Evolutionary conservation across 176 grass and related monocot species (phyloP), one percentile per base, ranked within the genome.

Genomic region (Aegilops tauschii): DNA sequence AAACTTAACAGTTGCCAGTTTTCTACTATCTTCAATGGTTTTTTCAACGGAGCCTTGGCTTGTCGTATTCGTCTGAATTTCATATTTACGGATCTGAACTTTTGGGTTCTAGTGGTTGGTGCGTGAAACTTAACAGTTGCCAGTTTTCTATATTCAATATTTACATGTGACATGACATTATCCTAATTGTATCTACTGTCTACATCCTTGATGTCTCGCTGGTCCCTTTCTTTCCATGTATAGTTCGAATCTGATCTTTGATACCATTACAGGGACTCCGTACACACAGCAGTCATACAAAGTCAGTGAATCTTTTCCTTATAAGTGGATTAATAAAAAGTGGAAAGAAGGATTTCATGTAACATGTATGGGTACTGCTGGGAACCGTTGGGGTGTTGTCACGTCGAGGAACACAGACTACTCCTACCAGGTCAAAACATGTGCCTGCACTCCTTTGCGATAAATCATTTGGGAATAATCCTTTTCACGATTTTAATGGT

Each of bases 331-430:
- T 35, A 97, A 90, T 77, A 94, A 90, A 81, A 97, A 94, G 21
- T 97, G 94, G 94, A 97, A 92, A 86, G 94, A 97, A 94, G 92
- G 94, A 63, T 97, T 92, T 82, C 86, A 94, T 87, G 90, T 97
- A 52, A 94, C 94, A 82, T 94, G 90, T 23, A 92, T 97, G 92
- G 91, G 90, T n/a, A 87, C 92, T 23, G 80, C 90, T 73, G 92
- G 92, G 36, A 87, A 88, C 40, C 85, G 92, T 20, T 97, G 92
- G 94, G 94, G 80, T 45, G 88, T 97, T 74, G 90, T 97, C 47
- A 89, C 94, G 94, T 97, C 92, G 6, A 93, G 67, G 61, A 94
- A 97, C 23, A 16, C 94, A 3, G 88, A 90, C 30, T 97, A 94
- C 54, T 61, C 80, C 75, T 58, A 87, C 17, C 94, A 97, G 94